Evolutionary conservation across 2,329 filamentous ascomycete species (phyloP), one percentile per base, ranked within the genome.

Genomic region (Hypomyces perniciosus): DNA sequence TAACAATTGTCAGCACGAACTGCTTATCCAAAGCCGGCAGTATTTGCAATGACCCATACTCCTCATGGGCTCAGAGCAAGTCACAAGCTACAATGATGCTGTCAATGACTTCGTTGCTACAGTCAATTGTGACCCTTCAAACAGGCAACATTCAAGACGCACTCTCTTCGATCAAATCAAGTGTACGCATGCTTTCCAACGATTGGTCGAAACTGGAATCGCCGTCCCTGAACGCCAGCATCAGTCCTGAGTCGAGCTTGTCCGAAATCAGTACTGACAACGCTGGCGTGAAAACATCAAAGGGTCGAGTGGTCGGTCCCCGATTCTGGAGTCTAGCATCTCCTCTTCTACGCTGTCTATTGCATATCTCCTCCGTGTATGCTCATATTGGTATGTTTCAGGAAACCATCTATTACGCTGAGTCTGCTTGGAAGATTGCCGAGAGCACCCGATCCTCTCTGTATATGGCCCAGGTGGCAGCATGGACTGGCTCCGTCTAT

Each of bases 391-490:
- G 93, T 29, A 80, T 95, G 69, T 89, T 90, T 56, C 84, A 89
- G 54, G 92, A 97, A 65, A 92, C 92, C 2, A 72, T 92, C 1
- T 93, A 91, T 64, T 95, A 95, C 59, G 85, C 86, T 1, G 86
- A 96, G 58, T 87, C 93, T 60, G 90, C 90, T 0, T 75, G 86
- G 48, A 89, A 86, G 61, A 80, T 95, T 53, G 88, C 88, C 26
- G 76, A 78, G 52, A 81, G 79, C n/a, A 80, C 87, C 7, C 74
- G 79, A 44, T 84, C 86, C 0, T 74, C 79, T 34, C 75, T 84
- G 9, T 79, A 80, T 59, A 68, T 73, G 39, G 76, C 79, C 0
- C 75, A 81, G 55, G 76, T 77, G 6, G 72, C 76, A 4, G 72
- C 75, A 4, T 79, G 79, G 74, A 70, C 77, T 10, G 79, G 78